Evolutionary conservation across 345 rosid genomes (phyloP).

Genomic region (Linum lewisii): DNA sequence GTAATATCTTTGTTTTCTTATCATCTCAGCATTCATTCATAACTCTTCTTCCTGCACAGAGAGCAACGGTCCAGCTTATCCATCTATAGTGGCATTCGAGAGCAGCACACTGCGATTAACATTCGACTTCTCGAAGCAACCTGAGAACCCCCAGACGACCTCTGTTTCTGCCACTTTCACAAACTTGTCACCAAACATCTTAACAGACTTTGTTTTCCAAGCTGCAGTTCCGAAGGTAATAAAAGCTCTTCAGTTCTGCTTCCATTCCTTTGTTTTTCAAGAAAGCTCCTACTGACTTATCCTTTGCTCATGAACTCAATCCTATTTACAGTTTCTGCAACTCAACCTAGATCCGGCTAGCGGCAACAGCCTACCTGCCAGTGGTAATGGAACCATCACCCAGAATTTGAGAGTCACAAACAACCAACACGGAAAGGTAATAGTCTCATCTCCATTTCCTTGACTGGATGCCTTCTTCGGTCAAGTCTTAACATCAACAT

Average conservation of each 20-base stretch:
- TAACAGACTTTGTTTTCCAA: constrained; percentile 79
- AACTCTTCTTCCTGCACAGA: constrained; percentile 32
- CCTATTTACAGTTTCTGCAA: constrained; percentile 69
- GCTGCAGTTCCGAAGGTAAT: constrained; percentile 99
- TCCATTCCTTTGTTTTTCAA: background rate
- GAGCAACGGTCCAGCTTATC: constrained; percentile 65
- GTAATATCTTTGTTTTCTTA: constrained; percentile 7
- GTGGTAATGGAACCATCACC: constrained; percentile 46
- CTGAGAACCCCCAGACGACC: constrained; percentile 65
- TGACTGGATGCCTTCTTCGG: background rate
- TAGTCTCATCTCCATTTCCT: background rate
- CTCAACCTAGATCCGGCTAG: constrained; percentile 92
- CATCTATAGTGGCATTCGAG: constrained; percentile 68
- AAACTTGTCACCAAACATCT: constrained; percentile 54
- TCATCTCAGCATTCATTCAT: background rate
- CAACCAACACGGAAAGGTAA: constrained; percentile 96
- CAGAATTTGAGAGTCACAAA: constrained; percentile 73
- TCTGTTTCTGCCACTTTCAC: constrained; percentile 62
- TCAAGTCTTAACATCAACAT: background rate
- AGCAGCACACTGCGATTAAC: constrained; percentile 72
- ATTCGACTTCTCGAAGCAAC: constrained; percentile 65
- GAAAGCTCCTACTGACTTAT: background rate
- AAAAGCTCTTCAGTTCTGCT: background rate
- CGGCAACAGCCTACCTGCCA: constrained; percentile 55
- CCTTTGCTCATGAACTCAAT: background rate